Percentiles rank a stretch among this genome's conserved stretches.
Evolutionary conservation across 305 asterid species (phyloP).

Genomic region (Striga hermonthica): DNA sequence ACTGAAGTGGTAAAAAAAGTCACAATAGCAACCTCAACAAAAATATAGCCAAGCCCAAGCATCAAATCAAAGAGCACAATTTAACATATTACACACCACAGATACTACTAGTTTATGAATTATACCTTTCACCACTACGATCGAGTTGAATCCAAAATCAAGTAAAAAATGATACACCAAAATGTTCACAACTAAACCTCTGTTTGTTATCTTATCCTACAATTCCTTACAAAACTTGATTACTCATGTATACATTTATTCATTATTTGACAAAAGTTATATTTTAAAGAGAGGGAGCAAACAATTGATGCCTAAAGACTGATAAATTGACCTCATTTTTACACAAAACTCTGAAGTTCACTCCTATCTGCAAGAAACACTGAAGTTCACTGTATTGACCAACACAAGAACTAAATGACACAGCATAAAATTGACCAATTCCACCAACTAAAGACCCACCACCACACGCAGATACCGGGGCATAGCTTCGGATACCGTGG

Average conservation of each 20-base stretch:
- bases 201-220: background rate
- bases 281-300: background rate
- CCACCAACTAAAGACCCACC: background rate
- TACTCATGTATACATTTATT: too few species aligned
- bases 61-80: background rate
- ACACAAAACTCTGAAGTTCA: background rate
- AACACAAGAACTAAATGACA: background rate
- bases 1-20: conserved; percentile 7
- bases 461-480: too few species aligned
- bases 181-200: background rate
- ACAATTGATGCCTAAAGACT: too few species aligned
- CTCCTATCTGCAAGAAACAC: background rate
- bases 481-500: too few species aligned
- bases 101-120: background rate
- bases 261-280: background rate
- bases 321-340: too few species aligned
- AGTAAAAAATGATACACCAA: background rate
- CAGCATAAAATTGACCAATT: background rate
- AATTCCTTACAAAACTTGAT: background rate
- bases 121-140: background rate
- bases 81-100: conserved; percentile 1
- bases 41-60: background rate
- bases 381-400: background rate
- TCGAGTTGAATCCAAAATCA: background rate
- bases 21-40: conserved; percentile 12